Conservation (phyloP, 768 basidiomycete genomes). For the Rhodotorula graminis region DNA sequence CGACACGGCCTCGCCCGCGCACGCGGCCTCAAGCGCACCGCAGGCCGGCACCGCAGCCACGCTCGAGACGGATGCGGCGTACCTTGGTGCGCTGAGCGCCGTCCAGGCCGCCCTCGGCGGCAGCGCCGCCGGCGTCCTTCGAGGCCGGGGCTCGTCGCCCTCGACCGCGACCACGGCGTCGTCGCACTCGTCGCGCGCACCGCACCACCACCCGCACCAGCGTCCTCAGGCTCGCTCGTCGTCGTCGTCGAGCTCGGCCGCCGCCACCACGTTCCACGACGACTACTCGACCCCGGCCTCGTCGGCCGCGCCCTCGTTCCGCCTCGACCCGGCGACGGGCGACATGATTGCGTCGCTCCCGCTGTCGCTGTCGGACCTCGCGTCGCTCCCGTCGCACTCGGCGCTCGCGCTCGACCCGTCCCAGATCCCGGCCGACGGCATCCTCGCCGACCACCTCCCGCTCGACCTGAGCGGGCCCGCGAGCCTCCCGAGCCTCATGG, state of each 20-base stretch:
- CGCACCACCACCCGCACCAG: too few species aligned
- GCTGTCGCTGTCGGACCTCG: background rate
- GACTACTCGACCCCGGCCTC: background rate
- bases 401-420: background rate
- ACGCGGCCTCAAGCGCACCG: too few species aligned
- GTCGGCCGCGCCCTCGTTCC: background rate
- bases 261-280: background rate
- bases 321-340: background rate
- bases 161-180: background rate
- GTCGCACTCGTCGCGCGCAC: background rate
- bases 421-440: background rate
- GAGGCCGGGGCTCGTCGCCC: background rate
- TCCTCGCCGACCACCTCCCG: background rate
- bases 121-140: background rate
- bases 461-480: constrained; percentile 9
- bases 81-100: background rate
- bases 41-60: background rate
- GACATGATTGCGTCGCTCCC: background rate
- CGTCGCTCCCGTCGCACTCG: background rate
- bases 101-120: background rate
- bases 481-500: constrained; percentile 24
- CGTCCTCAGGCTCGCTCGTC: too few species aligned
- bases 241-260: background rate
- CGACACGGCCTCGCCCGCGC: too few species aligned
- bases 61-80: background rate